These are phyloP conservation scores for Dillenia suffruticosa DNA, from an alignment of 164 flowering plant genomes.

Conservation along the genomic window DNA sequence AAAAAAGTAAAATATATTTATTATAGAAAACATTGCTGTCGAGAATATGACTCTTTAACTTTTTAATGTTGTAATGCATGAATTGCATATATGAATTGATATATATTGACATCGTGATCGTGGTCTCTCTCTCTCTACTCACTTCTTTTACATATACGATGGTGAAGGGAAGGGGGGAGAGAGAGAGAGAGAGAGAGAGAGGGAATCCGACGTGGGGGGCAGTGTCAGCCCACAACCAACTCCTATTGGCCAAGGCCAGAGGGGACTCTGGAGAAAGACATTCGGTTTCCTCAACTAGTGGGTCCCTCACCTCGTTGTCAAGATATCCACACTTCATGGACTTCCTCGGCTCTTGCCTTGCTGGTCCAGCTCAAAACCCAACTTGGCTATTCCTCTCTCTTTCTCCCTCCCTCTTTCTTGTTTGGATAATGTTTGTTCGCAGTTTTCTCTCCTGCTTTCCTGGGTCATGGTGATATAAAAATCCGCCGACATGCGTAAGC, in stretches of 20 bases:
- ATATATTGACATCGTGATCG: too few relatives aligned
- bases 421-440: not conserved
- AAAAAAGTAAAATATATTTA: too few relatives aligned
- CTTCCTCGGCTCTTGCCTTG: too few relatives aligned
- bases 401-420: constrained; percentile 2
- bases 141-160: too few relatives aligned
- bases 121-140: too few relatives aligned
- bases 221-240: constrained; percentile 41
- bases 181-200: too few relatives aligned
- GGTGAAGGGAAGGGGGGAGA: too few relatives aligned
- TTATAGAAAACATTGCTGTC: too few relatives aligned
- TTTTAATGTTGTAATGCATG: too few relatives aligned
- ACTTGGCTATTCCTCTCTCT: constrained; percentile 4
- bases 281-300: constrained; percentile 13
- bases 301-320: constrained; percentile 15
- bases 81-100: too few relatives aligned
- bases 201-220: constrained; percentile 8
- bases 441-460: not conserved
- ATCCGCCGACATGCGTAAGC: too few relatives aligned
- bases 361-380: not conserved
- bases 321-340: constrained; percentile 5
- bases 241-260: constrained; percentile 19
- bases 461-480: not conserved
- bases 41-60: too few relatives aligned
- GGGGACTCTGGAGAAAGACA: constrained; percentile 39